Conservation (phyloP, 805 yeast genomes). For the Ogataea chonburiensis region DNA sequence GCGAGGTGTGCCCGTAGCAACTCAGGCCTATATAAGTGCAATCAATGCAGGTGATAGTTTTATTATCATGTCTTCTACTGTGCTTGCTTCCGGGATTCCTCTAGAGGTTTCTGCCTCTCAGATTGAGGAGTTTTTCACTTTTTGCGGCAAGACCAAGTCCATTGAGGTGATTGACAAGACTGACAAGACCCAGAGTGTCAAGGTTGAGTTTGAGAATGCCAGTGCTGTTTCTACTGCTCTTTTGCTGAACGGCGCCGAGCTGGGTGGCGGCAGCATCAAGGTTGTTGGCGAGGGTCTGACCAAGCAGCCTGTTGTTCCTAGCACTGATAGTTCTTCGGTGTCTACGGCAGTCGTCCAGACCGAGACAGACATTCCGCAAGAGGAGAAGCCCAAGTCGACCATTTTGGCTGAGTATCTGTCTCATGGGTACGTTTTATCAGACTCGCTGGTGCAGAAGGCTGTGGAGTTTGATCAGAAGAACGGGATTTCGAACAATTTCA, state of each 20-base stretch:
- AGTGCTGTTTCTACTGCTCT: slow-evolving; percentile 71
- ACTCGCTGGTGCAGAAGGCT: slow-evolving; percentile 58
- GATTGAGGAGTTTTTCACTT: slow-evolving; percentile 65
- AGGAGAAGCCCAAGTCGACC: slow-evolving; percentile 72
- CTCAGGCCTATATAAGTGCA: slow-evolving; percentile 1
- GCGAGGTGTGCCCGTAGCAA: slow-evolving; percentile 6
- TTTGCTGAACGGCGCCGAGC: slow-evolving; percentile 69
- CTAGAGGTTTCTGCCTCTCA: slow-evolving; percentile 47
- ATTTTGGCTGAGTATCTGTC: slow-evolving; percentile 74
- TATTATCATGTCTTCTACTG: slow-evolving; percentile 33
- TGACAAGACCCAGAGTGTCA: slow-evolving; percentile 39
- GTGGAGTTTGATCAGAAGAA: slow-evolving; percentile 62
- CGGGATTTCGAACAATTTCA: slow-evolving; percentile 59
- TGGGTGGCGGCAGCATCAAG: slow-evolving; percentile 55
- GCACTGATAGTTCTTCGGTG: neutral
- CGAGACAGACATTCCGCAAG: slow-evolving; percentile 63
- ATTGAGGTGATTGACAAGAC: slow-evolving; percentile 34
- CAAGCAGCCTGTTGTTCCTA: slow-evolving; percentile 24
- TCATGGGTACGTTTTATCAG: slow-evolving; percentile 69
- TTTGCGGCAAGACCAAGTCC: slow-evolving; percentile 59
- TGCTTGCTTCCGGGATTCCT: slow-evolving; percentile 59
- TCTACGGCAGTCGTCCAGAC: slow-evolving; percentile 10
- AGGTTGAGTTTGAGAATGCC: slow-evolving; percentile 52
- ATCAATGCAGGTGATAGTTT: neutral
- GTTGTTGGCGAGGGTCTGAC: slow-evolving; percentile 38